Conservation (phyloP, 2,329 filamentous ascomycete genomes). For the Arthrobotrys pseudoclavata region DNA sequence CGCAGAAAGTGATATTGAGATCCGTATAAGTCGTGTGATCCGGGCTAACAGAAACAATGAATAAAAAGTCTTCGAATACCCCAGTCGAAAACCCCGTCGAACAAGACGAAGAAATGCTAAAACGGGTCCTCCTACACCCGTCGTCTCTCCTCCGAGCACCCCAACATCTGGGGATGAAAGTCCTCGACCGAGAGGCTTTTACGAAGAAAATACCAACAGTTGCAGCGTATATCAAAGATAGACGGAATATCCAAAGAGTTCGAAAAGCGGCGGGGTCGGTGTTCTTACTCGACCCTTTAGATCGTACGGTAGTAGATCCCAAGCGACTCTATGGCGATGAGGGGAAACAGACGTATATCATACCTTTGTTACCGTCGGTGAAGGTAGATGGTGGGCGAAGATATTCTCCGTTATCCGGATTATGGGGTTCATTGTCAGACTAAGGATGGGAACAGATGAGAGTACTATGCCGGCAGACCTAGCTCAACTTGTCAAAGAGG, state of each 20-base stretch:
- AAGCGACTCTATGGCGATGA: conserved; percentile 36
- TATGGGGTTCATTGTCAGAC: conserved; percentile 14
- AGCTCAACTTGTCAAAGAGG: conserved; percentile 38
- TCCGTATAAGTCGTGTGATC: not conserved
- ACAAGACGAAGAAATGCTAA: conserved; percentile 42
- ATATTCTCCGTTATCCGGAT: conserved; percentile 26
- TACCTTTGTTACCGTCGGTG: conserved; percentile 65
- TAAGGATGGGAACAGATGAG: conserved; percentile 18
- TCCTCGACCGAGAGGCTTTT: conserved; percentile 87
- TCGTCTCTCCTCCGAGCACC: conserved; percentile 58
- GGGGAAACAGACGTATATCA: conserved; percentile 25
- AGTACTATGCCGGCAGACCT: conserved; percentile 41
- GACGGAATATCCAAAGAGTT: conserved; percentile 79
- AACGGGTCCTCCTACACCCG: conserved; percentile 10
- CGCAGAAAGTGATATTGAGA: conserved; percentile 1
- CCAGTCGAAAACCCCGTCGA: conserved; percentile 4
- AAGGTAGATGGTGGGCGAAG: conserved; percentile 69
- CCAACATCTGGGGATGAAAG: conserved; percentile 64
- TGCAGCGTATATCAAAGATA: conserved; percentile 82
- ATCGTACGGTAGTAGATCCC: conserved; percentile 20
- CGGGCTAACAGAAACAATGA: not conserved
- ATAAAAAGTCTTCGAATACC: conserved; percentile 31
- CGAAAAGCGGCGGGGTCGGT: conserved; percentile 70
- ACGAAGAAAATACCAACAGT: conserved; percentile 80
- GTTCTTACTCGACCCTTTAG: conserved; percentile 64